Conservation (phyloP, 2,329 filamentous ascomycete genomes). For the Ilyonectria mors-panacis region DNA sequence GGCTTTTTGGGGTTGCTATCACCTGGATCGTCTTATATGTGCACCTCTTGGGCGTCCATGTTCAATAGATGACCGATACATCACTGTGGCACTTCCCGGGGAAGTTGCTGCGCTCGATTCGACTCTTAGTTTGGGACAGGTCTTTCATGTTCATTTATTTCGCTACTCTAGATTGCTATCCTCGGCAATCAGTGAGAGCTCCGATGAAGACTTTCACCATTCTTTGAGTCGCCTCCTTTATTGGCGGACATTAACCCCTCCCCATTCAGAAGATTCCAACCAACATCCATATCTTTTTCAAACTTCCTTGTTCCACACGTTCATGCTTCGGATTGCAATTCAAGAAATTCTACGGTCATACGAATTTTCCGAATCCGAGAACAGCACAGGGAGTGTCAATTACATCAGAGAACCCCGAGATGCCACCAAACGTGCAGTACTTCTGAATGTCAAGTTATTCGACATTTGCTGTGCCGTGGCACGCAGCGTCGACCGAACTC, state of each 20-base stretch:
- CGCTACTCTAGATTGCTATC: not conserved
- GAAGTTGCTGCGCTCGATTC: not conserved
- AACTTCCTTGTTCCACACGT: not conserved
- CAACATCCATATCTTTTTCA: not conserved
- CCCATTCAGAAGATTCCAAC: not conserved
- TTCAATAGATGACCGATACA: not conserved
- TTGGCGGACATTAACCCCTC: not conserved
- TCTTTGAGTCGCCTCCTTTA: not conserved
- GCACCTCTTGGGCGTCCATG: not conserved
- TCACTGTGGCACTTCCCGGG: not conserved
- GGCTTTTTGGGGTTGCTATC: conserved; percentile 1
- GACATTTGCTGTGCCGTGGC: not conserved
- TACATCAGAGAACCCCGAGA: too few relatives aligned
- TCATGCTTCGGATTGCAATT: conserved; percentile 1
- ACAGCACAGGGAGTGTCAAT: not conserved
- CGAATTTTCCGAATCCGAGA: not conserved
- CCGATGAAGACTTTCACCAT: not conserved
- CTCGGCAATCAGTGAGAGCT: not conserved
- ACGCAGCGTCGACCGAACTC: not conserved
- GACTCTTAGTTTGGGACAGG: not conserved
- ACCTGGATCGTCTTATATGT: not conserved
- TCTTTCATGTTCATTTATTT: not conserved
- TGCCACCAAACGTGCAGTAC: not conserved
- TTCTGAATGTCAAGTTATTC: not conserved
- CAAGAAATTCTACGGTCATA: not conserved